phyloP scores from a whole-genome alignment of 2,329 filamentous ascomycete genomes.

The Aspergillus ochraceoroseus region DNA sequence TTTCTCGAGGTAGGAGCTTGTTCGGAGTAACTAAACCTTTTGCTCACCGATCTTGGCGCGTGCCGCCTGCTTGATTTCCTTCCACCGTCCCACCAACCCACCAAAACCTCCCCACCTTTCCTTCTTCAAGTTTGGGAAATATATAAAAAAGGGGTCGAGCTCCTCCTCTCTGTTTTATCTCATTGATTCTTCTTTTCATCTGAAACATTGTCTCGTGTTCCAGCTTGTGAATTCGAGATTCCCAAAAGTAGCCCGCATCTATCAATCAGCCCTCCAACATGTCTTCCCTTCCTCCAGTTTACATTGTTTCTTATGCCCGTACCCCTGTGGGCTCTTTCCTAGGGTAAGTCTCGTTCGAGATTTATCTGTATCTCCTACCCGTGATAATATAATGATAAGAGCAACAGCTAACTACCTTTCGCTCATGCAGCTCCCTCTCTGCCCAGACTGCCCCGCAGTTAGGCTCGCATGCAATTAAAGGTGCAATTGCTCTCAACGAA shows the following conservation, averaged over 20 bases:
- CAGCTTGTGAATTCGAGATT: not conserved
- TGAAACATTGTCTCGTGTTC: not conserved
- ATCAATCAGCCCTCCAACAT: constrained; percentile 47
- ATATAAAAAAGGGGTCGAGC: constrained; percentile 9
- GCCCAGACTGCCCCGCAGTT: constrained; percentile 81
- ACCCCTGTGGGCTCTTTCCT: constrained; percentile 93
- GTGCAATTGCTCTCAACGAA: constrained; percentile 45
- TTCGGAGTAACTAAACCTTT: constrained; percentile 14
- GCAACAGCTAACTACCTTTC: constrained; percentile 2
- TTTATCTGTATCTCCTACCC: constrained; percentile 17
- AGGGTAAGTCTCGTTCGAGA: constrained; percentile 57
- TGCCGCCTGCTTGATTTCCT: constrained; percentile 6
- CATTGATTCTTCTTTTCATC: not conserved
- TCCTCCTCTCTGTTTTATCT: not conserved
- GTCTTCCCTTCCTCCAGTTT: constrained; percentile 79
- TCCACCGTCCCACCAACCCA: constrained; percentile 4
- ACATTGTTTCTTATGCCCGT: constrained; percentile 87
- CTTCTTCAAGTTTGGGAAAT: constrained; percentile 4
- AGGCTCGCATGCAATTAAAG: constrained; percentile 87
- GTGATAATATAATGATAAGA: not conserved
- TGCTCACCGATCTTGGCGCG: constrained; percentile 12
- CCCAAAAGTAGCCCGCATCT: constrained; percentile 1
- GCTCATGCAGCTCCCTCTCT: constrained; percentile 66
- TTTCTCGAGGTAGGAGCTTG: constrained; percentile 13
- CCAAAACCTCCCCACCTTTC: constrained; percentile 4